Base-by-base conservation (phyloP, 1,284 basidiomycete species). In the Sparassis latifolia region DNA sequence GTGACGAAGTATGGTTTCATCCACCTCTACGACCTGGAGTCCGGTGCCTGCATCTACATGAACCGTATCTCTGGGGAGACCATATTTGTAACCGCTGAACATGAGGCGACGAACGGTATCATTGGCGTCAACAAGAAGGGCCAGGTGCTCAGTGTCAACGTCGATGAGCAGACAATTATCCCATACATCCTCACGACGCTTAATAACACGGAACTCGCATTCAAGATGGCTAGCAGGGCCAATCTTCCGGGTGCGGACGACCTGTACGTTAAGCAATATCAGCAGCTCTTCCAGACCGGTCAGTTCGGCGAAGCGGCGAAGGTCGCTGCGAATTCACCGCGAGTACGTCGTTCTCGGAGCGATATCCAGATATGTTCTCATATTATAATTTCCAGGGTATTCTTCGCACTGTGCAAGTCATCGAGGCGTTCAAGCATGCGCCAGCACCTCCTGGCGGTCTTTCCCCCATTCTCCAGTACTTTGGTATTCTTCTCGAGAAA, bases 1-100 rank as follows among this genome's bases (percentile, higher is more conserved):
- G 91, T 98, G 64, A 99, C 97, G 54, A 99, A 99, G 70, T 99
- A 94, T 68, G 97, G 97, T 47, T 99, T 99, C 74, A 98, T 99
- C 64, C 97, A 99, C 72, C 82, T 99, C 12, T 99, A 99, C 72
- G 97, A 99, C 71, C 82, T 99, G 58, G 97, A 99, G 71, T 85
- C 90, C n/a, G 97, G 96, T 53, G 89, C 93, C 48, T 99, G 97
- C 75, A 87, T 99, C 61, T 99, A 99, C 79, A 99, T 99, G 97
- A 99, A 99, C 80, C 90, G 97, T 58, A 99, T 99, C 68, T 97
- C 93, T 46, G 96, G 97, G 43, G 97, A 99, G 74, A 99, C 97
- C 45, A 98, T 99, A 69, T 99, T 99, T 70, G 95, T 97, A 47
- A 98, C 97, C 5, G 92, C 95, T 20, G 94, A 97, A 64, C 93